Evolutionary conservation across 306 rosid genomes (phyloP), one percentile per base, ranked within the genome.

Genomic region (Myrica gale): DNA sequence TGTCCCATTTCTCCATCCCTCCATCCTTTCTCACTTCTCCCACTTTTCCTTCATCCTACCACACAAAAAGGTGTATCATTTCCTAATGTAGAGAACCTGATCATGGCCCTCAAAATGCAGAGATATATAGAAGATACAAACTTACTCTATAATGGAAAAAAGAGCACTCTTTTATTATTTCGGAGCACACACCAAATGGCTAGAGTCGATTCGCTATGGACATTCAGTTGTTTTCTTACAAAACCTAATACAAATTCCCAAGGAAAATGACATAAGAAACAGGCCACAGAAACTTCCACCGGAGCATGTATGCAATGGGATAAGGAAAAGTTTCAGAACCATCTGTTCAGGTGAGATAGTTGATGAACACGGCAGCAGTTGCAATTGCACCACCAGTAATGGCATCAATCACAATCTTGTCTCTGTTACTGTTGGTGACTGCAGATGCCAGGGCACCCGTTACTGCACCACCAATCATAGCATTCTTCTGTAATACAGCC

Each of bases 321-420:
- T 21, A 15, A 6, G 32, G 46, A 48, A 20, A 63, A 53, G 45
- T 39, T 37, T 69, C 9, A 56, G 71, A 48, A 44, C 52, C 60
- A 51, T 67, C 54, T 17, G 55, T 76, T 90, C 88, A 89, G 82
- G 90, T 89, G 52, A 94, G 90, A 84, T 92, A 88, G 85, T 90
- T 90, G 71, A 94, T 76, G 86, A 92, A 87, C 46, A 87, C 95
- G 54, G 88, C 95, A 55, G 98, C 96, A 47, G 98, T 92, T 9
- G 98, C 97, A 86, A 94, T 73, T 48, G 97, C 98, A 42, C 93
- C 95, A 45, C 98, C 97, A 0, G 98, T 86, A 62, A 94, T 89
- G 80, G 97, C 95, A 76, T 91, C 94, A 0, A 82, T 52, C 7
- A 86, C 79, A 67, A 94, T 9, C 69, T 76, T 90, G 75, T 94